Percentiles rank a stretch among this genome's conserved stretches.
Conservation (phyloP, 441 rosid genomes). For the Theobroma grandiflorum region DNA sequence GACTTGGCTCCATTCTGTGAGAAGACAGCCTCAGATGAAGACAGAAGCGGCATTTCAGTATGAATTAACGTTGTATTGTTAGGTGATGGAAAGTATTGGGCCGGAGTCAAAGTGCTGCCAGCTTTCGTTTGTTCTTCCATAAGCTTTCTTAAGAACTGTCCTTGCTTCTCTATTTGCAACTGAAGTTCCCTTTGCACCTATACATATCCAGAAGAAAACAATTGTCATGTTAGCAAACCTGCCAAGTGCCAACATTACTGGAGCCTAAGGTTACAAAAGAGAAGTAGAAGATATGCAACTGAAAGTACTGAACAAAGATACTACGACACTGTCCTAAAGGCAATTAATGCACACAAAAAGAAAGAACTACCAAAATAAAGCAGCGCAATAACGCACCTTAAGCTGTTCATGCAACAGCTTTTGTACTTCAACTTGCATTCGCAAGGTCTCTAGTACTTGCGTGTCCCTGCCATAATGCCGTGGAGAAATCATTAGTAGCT, state of each 20-base stretch:
- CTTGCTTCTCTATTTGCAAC: slow-evolving; percentile 39
- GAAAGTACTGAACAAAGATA: background rate
- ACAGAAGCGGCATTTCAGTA: background rate
- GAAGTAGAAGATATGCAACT: background rate
- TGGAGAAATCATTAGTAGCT: slow-evolving; percentile 1
- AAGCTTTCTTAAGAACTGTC: slow-evolving; percentile 36
- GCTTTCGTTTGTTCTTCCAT: slow-evolving; percentile 32
- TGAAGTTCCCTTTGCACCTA: slow-evolving; percentile 44
- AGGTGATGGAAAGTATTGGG: background rate
- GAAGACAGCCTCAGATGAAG: background rate
- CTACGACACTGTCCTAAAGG: background rate
- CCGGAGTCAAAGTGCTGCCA: background rate
- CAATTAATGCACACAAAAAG: background rate
- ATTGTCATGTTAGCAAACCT: background rate
- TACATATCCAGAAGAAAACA: background rate
- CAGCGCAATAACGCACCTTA: slow-evolving; percentile 25
- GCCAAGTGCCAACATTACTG: background rate
- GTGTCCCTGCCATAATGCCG: slow-evolving; percentile 26
- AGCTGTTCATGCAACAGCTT: slow-evolving; percentile 45
- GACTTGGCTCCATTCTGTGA: background rate
- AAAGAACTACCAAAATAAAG: background rate
- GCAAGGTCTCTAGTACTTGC: slow-evolving; percentile 32
- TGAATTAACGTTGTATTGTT: background rate
- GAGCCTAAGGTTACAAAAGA: background rate
- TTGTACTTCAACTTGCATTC: slow-evolving; percentile 42